phyloP scores from a whole-genome alignment of 1,284 basidiomycete genomes.

The Ceratorhiza oryzae-sativae region DNA sequence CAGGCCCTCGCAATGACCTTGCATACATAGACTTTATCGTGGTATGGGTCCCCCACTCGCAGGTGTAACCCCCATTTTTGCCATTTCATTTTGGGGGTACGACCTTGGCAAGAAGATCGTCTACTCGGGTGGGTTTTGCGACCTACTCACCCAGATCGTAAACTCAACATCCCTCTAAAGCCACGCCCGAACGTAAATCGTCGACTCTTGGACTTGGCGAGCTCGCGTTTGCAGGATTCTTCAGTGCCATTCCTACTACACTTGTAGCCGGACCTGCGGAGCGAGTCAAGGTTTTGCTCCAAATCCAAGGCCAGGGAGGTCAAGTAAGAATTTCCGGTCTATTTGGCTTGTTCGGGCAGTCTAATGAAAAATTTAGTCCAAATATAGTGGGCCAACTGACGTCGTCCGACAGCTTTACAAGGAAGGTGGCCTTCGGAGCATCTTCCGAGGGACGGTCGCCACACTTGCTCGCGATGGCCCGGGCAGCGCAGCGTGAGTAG shows the following conservation, averaged over 20 bases:
- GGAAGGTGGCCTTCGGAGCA: slow-evolving; percentile 91
- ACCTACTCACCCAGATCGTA: neutral
- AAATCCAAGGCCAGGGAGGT: slow-evolving; percentile 57
- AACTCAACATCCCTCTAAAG: neutral
- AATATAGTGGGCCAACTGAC: slow-evolving; percentile 92
- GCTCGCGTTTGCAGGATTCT: slow-evolving; percentile 91
- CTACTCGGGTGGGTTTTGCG: slow-evolving; percentile 52
- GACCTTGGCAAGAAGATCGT: slow-evolving; percentile 93
- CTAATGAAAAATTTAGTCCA: slow-evolving; percentile 78
- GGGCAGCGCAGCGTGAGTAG: slow-evolving; percentile 89
- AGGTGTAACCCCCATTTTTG: slow-evolving; percentile 98
- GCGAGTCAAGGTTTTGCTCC: slow-evolving; percentile 94
- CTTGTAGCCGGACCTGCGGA: slow-evolving; percentile 95
- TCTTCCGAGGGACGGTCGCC: slow-evolving; percentile 92
- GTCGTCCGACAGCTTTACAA: slow-evolving; percentile 92
- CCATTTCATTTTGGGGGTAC: slow-evolving; percentile 98
- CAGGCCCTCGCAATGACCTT: neutral
- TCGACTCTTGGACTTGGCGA: slow-evolving; percentile 77
- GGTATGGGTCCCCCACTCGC: slow-evolving; percentile 96
- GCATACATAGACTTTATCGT: slow-evolving; percentile 78
- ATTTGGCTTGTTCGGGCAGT: slow-evolving; percentile 46
- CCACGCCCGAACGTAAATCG: slow-evolving; percentile 72
- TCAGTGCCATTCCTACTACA: slow-evolving; percentile 93
- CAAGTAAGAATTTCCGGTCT: slow-evolving; percentile 22
- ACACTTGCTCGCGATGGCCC: slow-evolving; percentile 96